Percentiles rank a stretch among this genome's conserved stretches.
Conservation (phyloP, 2,329 filamentous ascomycete species). For the Xylariales sp. region DNA sequence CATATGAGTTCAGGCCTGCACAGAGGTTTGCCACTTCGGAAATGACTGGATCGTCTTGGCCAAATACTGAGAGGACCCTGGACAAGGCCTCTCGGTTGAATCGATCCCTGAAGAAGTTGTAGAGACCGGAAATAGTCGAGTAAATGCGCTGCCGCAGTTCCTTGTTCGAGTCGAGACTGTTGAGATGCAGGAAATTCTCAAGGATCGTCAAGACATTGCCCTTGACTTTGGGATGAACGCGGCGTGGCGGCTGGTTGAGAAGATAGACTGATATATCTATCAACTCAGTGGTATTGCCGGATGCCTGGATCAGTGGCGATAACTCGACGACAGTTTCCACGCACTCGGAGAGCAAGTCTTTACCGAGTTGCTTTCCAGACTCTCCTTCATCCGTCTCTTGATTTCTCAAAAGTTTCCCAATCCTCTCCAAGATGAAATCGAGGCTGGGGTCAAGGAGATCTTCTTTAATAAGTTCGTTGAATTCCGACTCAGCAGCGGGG, state of each 20-base stretch:
- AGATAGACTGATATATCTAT: constrained; percentile 77
- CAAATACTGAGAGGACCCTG: constrained; percentile 67
- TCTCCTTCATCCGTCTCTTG: constrained; percentile 23
- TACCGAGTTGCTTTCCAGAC: constrained; percentile 44
- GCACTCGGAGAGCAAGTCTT: constrained; percentile 72
- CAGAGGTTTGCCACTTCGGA: constrained; percentile 66
- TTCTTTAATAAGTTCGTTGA: constrained; percentile 50
- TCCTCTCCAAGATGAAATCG: constrained; percentile 59
- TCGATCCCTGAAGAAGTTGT: constrained; percentile 85
- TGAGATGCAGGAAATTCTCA: constrained; percentile 71
- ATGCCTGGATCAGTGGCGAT: constrained; percentile 63
- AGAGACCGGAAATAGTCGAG: constrained; percentile 72
- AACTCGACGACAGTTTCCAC: constrained; percentile 76
- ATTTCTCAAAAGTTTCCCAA: constrained; percentile 62
- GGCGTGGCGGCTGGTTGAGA: constrained; percentile 76
- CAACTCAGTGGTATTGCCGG: constrained; percentile 69
- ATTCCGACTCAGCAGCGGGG: constrained; percentile 50
- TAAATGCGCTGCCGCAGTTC: constrained; percentile 64
- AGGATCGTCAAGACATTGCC: constrained; percentile 74
- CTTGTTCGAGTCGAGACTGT: constrained; percentile 49
- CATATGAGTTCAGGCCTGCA: constrained; percentile 75
- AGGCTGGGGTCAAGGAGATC: constrained; percentile 54
- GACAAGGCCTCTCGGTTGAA: constrained; percentile 71
- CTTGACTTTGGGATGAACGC: constrained; percentile 81
- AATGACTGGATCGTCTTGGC: constrained; percentile 57